Percentiles rank a stretch among this genome's conserved stretches.
These are phyloP conservation scores for Euphorbia peplus DNA, from an alignment of 345 rosid species.

Conservation along the genomic window DNA sequence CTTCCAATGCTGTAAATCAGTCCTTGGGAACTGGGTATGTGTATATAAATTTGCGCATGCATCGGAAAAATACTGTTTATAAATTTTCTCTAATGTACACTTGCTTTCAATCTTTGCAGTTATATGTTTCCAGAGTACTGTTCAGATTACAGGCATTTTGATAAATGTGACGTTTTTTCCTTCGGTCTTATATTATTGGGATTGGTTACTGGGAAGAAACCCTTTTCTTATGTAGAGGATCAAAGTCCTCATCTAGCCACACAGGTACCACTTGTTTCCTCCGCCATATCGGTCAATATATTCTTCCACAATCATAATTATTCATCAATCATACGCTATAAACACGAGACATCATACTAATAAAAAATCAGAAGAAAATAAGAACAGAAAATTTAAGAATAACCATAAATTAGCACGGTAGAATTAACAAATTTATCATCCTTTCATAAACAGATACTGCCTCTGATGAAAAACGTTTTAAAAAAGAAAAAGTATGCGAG, in stretches of 20 bases:
- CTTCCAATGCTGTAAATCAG: too few species aligned
- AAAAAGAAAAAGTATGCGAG: conserved; percentile 39
- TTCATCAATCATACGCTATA: too few species aligned
- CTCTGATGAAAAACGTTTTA: conserved; percentile 27
- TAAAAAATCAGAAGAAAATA: too few species aligned
- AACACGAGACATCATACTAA: too few species aligned
- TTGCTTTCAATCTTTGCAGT: neutral
- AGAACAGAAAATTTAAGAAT: too few species aligned
- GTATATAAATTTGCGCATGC: too few species aligned
- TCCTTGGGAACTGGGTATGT: neutral
- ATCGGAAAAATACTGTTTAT: neutral
- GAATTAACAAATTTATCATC: too few species aligned
- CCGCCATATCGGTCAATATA: too few species aligned
- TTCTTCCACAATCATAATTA: too few species aligned
- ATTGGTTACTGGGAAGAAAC: neutral
- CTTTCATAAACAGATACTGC: conserved; percentile 9
- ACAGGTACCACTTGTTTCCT: neutral
- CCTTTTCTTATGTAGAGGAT: neutral
- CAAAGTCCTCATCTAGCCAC: neutral
- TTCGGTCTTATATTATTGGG: neutral
- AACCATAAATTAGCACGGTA: too few species aligned
- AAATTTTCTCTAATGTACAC: too few species aligned
- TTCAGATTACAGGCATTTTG: neutral
- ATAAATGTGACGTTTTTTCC: neutral
- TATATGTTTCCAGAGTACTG: neutral